Evolutionary conservation across 257 asterid species (phyloP), one percentile per base, ranked within the genome.

Genomic region (Knoxia roxburghii): DNA sequence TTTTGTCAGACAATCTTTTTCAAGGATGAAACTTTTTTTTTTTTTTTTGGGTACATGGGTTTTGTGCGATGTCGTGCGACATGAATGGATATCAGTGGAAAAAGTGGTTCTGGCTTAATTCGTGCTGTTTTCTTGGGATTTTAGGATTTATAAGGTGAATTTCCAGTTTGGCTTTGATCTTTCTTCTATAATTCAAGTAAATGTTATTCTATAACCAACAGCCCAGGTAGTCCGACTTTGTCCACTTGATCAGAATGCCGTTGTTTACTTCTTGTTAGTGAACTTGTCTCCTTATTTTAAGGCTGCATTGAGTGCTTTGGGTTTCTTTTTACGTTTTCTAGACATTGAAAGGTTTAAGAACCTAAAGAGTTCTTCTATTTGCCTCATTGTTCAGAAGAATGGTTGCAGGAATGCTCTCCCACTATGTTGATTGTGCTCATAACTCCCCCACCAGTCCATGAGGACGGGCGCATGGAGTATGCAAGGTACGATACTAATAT

Each of bases 391-490:
- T 68, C 62, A 62, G 50, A 68, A 64, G 61, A 21, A 15, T 27
- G 60, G 70, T 55, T 69, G 70, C 83, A 92, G 97, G 82, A 73
- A 33, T 71, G 79, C 73, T 89, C 93, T 45, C 80, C 91, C 27
- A 63, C 78, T 41, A 73, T 95, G 54, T 80, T 83, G 45, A 75
- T 87, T 48, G 86, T 92, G 76, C 88, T 92, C 64, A 83, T 92
- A 72, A 85, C 94, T 75, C 95, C 97, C 30, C 98, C 97, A 74
- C 97, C 97, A 7, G 51, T 89, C 57, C 91, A 92, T 83, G 84
- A 76, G 53, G 84, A 80, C 60, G 95, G 97, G 45, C 96, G 97
- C 75, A 76, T 65, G 40, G 91, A 75, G 69, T 81, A 53, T 76
- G 98, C 98, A 53, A 79, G 97, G 98, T 87, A n/a, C n/a, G n/a